These are phyloP conservation scores for Salix arbutifolia DNA, from an alignment of 345 rosid genomes.

Conservation along the genomic window DNA sequence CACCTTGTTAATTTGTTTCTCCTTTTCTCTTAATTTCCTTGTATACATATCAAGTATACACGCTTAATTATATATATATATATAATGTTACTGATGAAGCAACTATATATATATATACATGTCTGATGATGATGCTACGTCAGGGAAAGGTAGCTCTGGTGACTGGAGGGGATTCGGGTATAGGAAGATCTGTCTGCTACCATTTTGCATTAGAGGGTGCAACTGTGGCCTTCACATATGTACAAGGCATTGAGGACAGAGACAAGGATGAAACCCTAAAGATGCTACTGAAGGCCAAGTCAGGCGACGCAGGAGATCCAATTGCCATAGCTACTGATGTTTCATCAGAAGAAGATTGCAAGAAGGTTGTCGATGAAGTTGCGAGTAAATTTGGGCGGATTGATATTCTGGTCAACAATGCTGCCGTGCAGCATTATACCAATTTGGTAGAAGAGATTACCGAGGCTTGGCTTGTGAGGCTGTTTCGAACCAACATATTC, in stretches of 20 bases:
- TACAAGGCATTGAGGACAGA: background rate
- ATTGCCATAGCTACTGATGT: conserved; percentile 5
- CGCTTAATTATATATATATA: too few relatives aligned
- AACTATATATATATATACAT: too few relatives aligned
- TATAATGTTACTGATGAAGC: too few relatives aligned
- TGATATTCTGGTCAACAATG: conserved; percentile 7
- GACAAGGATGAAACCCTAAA: conserved; percentile 1
- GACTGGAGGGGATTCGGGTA: background rate
- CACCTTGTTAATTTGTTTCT: too few relatives aligned
- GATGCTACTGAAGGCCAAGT: background rate
- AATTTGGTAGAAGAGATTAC: background rate
- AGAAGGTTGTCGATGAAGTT: conserved; percentile 3
- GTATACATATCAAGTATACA: too few relatives aligned
- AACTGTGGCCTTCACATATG: conserved; percentile 11
- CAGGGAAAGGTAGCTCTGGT: background rate
- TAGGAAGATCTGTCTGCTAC: conserved; percentile 1
- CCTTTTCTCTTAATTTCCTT: background rate
- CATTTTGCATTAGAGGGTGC: background rate
- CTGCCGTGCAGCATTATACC: background rate
- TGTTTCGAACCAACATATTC: conserved; percentile 9
- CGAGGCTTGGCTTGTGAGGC: background rate
- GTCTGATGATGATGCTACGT: too few relatives aligned
- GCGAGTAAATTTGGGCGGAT: background rate
- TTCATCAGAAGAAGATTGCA: conserved; percentile 3
- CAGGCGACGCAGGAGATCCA: background rate